These are phyloP conservation scores for Tetradesmus obliquus DNA, from an alignment of 139 green algal species.

Conservation along the genomic window DNA sequence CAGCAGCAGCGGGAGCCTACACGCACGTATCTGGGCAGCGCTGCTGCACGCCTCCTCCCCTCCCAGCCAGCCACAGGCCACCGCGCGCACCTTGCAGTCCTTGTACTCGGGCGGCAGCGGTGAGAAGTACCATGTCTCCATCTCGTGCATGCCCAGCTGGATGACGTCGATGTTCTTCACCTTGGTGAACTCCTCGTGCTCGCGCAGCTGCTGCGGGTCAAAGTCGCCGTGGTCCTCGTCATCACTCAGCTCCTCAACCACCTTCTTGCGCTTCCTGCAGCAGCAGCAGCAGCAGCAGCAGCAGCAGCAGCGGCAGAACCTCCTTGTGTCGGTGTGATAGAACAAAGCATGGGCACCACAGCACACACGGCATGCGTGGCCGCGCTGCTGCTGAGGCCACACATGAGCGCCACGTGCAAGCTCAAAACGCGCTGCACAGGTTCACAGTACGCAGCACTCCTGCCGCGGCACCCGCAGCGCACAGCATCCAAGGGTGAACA, in stretches of 20 bases:
- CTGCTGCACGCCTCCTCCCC: too few relatives aligned
- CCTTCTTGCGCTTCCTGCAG: slow-evolving; percentile 41
- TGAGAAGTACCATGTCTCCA: slow-evolving; percentile 99
- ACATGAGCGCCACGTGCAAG: neutral
- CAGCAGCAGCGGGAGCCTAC: too few relatives aligned
- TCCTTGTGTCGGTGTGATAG: neutral
- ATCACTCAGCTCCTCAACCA: slow-evolving; percentile 61
- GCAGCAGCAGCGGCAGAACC: neutral
- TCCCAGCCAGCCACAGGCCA: neutral
- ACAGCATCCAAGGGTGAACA: neutral
- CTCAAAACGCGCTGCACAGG: too few relatives aligned
- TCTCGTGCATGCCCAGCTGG: slow-evolving; percentile 93
- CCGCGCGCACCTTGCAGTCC: slow-evolving; percentile 78
- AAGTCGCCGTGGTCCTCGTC: slow-evolving; percentile 93
- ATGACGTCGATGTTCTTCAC: slow-evolving; percentile 97
- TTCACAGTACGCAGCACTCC: neutral
- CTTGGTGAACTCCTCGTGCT: slow-evolving; percentile 99
- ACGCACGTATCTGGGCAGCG: too few relatives aligned
- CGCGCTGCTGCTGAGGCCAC: neutral
- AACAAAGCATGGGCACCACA: neutral
- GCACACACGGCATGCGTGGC: neutral
- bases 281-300: neutral
- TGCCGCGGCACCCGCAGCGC: neutral
- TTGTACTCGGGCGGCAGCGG: slow-evolving; percentile 94
- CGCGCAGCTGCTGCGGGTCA: slow-evolving; percentile 85